A percentile compares a stretch with the other conserved stretches of the same genome.
Evolutionary conservation across 129 eudicot species (phyloP).

Genomic region (Apium graveolens): DNA sequence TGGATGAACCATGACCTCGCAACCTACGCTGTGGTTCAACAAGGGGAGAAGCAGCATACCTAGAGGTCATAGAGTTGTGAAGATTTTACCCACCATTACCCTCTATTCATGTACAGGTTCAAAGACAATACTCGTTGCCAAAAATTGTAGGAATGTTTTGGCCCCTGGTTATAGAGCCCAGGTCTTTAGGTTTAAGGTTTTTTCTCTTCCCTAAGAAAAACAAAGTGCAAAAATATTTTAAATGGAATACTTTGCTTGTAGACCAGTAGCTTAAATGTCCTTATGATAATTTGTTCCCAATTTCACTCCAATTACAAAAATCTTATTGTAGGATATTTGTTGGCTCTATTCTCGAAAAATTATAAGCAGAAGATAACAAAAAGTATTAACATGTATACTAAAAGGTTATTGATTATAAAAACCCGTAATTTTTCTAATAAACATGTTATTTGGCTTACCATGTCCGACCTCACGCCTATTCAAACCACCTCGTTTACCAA

Average conservation of each 20-base stretch:
- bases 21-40: neutral
- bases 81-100: neutral
- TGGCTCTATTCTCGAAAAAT: neutral
- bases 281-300: neutral
- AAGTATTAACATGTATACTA: neutral
- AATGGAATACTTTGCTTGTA: neutral
- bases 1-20: neutral
- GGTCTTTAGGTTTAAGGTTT: neutral
- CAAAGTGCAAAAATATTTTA: neutral
- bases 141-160: neutral
- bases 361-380: neutral
- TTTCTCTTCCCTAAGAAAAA: neutral
- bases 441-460: slow-evolving; percentile 40
- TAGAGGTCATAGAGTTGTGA: neutral
- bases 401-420: neutral
- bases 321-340: neutral
- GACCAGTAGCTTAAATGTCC: neutral
- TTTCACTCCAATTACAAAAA: neutral
- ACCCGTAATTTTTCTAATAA: neutral
- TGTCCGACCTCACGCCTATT: slow-evolving; percentile 97
- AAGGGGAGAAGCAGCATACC: neutral
- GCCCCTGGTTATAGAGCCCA: neutral
- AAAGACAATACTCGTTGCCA: neutral
- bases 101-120: neutral
- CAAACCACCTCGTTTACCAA: slow-evolving; percentile 74